Conservation (phyloP, 148 eudicot genomes). For the Chenopodium quinoa region DNA sequence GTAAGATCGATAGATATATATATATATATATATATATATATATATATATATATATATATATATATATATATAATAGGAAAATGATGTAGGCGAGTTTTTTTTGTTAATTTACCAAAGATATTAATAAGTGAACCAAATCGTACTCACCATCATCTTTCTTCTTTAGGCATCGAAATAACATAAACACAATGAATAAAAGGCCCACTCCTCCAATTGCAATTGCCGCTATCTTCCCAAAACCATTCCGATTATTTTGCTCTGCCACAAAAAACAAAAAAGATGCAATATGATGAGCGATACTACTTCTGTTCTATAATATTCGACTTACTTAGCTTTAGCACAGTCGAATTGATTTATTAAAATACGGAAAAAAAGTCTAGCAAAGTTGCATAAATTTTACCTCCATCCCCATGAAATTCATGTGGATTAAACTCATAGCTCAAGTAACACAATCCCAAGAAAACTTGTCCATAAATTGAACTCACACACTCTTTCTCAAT, state of each 20-base stretch:
- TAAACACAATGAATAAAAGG: neutral
- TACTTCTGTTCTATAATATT: no score
- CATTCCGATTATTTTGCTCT: neutral
- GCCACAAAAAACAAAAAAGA: neutral
- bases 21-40: no score
- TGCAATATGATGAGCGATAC: no score
- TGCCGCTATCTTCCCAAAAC: slow-evolving; percentile 19
- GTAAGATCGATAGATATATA: no score
- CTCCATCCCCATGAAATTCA: slow-evolving; percentile 6
- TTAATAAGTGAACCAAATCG: no score
- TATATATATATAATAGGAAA: no score
- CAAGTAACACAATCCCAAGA: slow-evolving; percentile 43
- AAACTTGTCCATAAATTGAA: slow-evolving; percentile 46
- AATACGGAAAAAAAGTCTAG: neutral
- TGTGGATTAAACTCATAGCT: slow-evolving; percentile 30
- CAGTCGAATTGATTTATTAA: no score
- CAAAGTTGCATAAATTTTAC: neutral
- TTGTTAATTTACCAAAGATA: no score
- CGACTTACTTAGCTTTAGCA: no score
- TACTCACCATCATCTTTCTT: slow-evolving; percentile 24
- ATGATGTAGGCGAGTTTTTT: no score
- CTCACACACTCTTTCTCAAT: slow-evolving; percentile 42
- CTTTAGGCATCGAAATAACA: slow-evolving; percentile 17
- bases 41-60: no score
- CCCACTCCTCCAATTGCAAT: slow-evolving; percentile 21